Base-by-base conservation (phyloP, 2,329 filamentous ascomycete genomes). In the Aspergillus cejpii region DNA sequence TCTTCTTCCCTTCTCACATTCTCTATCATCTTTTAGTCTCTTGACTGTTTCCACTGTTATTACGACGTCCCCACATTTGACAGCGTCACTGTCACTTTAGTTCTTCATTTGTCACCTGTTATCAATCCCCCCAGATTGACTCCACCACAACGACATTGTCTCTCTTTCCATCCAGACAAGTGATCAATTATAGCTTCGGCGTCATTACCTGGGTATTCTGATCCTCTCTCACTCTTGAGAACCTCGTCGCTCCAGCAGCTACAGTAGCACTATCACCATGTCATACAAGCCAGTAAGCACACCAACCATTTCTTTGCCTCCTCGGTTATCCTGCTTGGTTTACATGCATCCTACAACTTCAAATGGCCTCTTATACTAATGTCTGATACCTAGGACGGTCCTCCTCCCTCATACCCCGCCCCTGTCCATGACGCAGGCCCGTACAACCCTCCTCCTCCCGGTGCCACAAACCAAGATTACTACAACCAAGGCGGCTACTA, bases 321-420 rank as follows among this genome's bases (percentile, higher is more conserved):
- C 19, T 17, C 7, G 33, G n/a, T 7, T 27, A 7, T 21, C 23
- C 26, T 10, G 5, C 26, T 29, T 27, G n/a, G 6, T 8, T 38
- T 34, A 20, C 11, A 8, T 28, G 27, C 42, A 37, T n/a, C 8
- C 19, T 17, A 26, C 23, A 33, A 39, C 20, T 11, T 12, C 0
- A 12, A 3, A 5, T 17, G 12, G 2, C 6, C 6, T 17, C 5
- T 14, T 15, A 6, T 12, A 8, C 31, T 40, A 39, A 48, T 34
- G 37, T 17, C 28, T 33, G 2, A 21, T 31, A 23, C 39, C 8
- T 21, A 66, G 62, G 59, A 57, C 43, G 59, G 58, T 24, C 60
- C 64, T 28, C 66, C 66, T 12, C 66, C 66, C n/a, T 60, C 65
- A 23, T 68, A 68, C 49, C 65, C 64, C 8, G 49, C 59, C 6